Evolutionary conservation across 192 early-diverging fungal genomes (phyloP).

Genomic region (Coemansia sp.): DNA sequence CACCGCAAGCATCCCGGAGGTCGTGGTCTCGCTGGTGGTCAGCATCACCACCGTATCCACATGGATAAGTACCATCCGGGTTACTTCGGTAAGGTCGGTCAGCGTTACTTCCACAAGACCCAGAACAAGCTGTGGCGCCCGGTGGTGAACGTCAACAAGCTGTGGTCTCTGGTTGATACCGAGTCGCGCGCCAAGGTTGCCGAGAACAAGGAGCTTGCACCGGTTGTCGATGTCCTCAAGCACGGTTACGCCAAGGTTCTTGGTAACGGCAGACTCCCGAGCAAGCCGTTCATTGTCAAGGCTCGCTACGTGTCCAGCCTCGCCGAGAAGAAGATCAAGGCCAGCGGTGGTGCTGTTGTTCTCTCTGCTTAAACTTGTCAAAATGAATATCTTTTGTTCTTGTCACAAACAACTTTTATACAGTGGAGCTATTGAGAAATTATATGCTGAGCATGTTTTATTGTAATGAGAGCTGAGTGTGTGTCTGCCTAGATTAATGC

Average conservation of each 20-base stretch:
- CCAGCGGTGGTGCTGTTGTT: conserved; percentile 80
- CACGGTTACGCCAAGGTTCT: conserved; percentile 94
- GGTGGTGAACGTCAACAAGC: conserved; percentile 89
- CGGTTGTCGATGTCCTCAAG: conserved; percentile 85
- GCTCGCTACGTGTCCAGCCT: conserved; percentile 84
- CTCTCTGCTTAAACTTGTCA: conserved; percentile 47
- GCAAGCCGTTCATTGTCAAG: conserved; percentile 93
- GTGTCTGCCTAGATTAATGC: background rate
- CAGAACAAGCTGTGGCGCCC: conserved; percentile 82
- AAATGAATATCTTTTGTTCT: conserved; percentile 8
- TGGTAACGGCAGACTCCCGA: conserved; percentile 87
- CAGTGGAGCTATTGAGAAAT: background rate
- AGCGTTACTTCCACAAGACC: conserved; percentile 99
- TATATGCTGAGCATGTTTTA: background rate
- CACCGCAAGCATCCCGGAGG: conserved; percentile 99
- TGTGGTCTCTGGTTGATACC: conserved; percentile 88
- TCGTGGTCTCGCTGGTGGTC: conserved; percentile 99
- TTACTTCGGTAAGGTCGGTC: conserved; percentile 99
- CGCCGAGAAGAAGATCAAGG: conserved; percentile 99
- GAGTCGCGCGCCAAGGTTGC: conserved; percentile 79
- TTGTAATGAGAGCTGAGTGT: too few species aligned
- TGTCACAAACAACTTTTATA: conserved; percentile 13
- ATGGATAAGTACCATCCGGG: conserved; percentile 99
- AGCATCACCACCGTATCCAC: conserved; percentile 99
- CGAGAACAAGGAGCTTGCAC: conserved; percentile 83